Conservation (phyloP, 208 protist species). For the Trypanosoma boissoni region DNA sequence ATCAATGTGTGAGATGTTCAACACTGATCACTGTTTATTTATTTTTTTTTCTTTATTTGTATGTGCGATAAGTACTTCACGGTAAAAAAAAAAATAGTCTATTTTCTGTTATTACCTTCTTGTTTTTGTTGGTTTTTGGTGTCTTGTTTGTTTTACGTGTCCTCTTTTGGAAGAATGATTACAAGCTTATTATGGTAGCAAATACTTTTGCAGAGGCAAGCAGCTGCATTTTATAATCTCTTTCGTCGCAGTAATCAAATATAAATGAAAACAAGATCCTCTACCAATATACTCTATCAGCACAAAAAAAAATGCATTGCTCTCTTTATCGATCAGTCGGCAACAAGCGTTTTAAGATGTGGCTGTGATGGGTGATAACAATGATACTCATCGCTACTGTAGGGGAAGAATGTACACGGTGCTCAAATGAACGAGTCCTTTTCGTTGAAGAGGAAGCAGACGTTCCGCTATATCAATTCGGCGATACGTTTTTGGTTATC, state of each 20-base stretch:
- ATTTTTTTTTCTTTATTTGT: constrained; percentile 6
- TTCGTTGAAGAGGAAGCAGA: constrained; percentile 86
- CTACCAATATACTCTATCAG: constrained; percentile 28
- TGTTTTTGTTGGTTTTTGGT: constrained; percentile 4
- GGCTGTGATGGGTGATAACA: constrained; percentile 85
- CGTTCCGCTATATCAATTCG: constrained; percentile 88
- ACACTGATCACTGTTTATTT: neutral
- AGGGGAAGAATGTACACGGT: constrained; percentile 57
- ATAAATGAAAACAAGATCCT: constrained; percentile 44
- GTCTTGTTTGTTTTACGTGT: neutral
- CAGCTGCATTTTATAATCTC: constrained; percentile 37
- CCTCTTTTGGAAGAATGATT: constrained; percentile 20
- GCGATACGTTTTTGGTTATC: constrained; percentile 91
- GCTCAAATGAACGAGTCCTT: constrained; percentile 72
- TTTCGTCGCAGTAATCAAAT: constrained; percentile 36
- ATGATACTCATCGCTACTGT: constrained; percentile 82
- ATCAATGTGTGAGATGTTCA: neutral
- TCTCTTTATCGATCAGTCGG: constrained; percentile 40
- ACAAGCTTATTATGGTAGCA: neutral
- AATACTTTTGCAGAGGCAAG: constrained; percentile 22
- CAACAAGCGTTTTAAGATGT: constrained; percentile 81
- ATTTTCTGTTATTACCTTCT: neutral
- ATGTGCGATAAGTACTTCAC: neutral
- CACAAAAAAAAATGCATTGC: constrained; percentile 33
- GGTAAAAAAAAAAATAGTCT: no score